Conservation (phyloP, 179 eudicot genomes). For the Vitellaria paradoxa region DNA sequence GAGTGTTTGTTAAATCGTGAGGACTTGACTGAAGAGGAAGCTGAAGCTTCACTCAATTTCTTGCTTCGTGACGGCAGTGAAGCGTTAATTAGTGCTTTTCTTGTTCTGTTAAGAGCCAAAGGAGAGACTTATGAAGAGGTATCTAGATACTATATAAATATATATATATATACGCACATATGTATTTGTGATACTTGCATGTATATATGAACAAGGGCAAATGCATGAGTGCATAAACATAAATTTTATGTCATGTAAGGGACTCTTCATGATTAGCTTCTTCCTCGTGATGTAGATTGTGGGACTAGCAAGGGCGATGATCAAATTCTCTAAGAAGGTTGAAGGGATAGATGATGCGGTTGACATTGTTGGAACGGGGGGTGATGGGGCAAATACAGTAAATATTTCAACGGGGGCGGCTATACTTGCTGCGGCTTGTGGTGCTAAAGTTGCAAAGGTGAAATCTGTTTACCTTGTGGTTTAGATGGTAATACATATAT, state of each 20-base stretch:
- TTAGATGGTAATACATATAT: neutral
- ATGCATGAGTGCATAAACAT: no score
- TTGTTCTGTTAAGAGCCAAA: slow-evolving; percentile 73
- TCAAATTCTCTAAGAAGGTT: slow-evolving; percentile 61
- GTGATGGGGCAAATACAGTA: slow-evolving; percentile 93
- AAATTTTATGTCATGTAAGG: neutral
- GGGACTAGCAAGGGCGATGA: slow-evolving; percentile 91
- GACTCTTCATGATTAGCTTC: neutral
- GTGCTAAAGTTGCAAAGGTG: slow-evolving; percentile 97
- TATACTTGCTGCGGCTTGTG: slow-evolving; percentile 85
- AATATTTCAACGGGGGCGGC: slow-evolving; percentile 95
- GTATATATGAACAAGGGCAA: no score
- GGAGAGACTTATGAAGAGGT: slow-evolving; percentile 85
- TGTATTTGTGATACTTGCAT: no score
- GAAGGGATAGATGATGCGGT: slow-evolving; percentile 67
- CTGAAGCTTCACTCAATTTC: slow-evolving; percentile 63
- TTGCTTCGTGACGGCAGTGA: slow-evolving; percentile 58
- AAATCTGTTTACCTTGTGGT: neutral
- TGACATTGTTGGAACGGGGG: slow-evolving; percentile 96
- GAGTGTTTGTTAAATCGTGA: slow-evolving; percentile 49
- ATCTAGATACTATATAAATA: slow-evolving; percentile 15
- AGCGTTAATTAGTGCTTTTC: slow-evolving; percentile 71
- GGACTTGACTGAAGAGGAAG: slow-evolving; percentile 62
- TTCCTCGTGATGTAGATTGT: slow-evolving; percentile 29
- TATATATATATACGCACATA: no score